Conservation (phyloP, 2,329 filamentous ascomycete species). For the Fusarium domesticum region DNA sequence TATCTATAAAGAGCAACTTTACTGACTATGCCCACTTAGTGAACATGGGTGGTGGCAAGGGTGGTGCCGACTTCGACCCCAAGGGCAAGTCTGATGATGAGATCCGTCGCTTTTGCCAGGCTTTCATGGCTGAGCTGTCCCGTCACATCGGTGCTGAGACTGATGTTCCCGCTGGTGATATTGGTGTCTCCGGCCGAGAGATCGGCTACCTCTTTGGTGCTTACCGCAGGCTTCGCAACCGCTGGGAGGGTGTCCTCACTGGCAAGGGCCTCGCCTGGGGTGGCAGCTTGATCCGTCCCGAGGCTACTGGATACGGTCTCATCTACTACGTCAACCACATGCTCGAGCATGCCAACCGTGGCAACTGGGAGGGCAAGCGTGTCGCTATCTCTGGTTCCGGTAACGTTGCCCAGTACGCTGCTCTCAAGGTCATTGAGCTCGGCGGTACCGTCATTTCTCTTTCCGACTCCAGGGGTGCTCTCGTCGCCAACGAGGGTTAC, state of each 20-base stretch:
- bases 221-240: slow-evolving; percentile 84
- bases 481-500: slow-evolving; percentile 69
- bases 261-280: slow-evolving; percentile 94
- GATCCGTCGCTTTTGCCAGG: slow-evolving; percentile 93
- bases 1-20: slow-evolving; percentile 4
- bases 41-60: slow-evolving; percentile 92
- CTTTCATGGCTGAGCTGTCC: slow-evolving; percentile 94
- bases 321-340: slow-evolving; percentile 97
- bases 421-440: slow-evolving; percentile 93
- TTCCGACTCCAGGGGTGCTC: slow-evolving; percentile 83
- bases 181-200: slow-evolving; percentile 88
- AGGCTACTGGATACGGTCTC: slow-evolving; percentile 94
- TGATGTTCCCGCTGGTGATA: slow-evolving; percentile 95
- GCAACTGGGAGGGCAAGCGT: slow-evolving; percentile 84
- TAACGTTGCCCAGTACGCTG: slow-evolving; percentile 97
- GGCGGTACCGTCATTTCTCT: slow-evolving; percentile 89
- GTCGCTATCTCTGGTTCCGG: slow-evolving; percentile 96
- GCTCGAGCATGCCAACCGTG: slow-evolving; percentile 86
- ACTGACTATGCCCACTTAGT: slow-evolving; percentile 29
- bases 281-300: slow-evolving; percentile 88
- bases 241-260: slow-evolving; percentile 93
- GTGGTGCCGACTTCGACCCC: slow-evolving; percentile 96
- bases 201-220: slow-evolving; percentile 93
- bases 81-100: slow-evolving; percentile 98
- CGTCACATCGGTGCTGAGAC: slow-evolving; percentile 96